Evolutionary conservation across 192 early-diverging fungal species (phyloP), one percentile per base, ranked within the genome.

Genomic region (Backusella tarrabulga): DNA sequence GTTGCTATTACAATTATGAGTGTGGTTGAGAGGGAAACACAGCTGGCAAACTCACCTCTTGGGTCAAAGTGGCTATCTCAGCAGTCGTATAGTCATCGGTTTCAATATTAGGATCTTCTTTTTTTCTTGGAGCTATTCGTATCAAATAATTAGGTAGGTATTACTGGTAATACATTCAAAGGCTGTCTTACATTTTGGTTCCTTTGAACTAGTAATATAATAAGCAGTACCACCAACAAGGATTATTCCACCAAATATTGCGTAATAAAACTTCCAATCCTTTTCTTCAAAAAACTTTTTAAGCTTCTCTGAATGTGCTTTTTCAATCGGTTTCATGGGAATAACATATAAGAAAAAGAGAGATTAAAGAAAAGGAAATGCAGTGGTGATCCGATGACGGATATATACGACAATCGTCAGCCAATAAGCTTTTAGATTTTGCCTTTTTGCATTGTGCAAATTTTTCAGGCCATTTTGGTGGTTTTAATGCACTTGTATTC

Each of bases 211-310:
- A 67, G 44, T 85, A 66, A 90, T 84, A 81, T 90, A 93, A 81
- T 93, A 94, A 35, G 90, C 72, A 54, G 90, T 71, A 54, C 90
- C 89, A 42, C 91, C 89, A 2, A 89, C 91, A 6, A 86, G 79
- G 23, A 89, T 80, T 32, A 87, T 72, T 23, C 90, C 90, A 60
- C 90, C 87, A 68, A 88, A 83, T 15, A 90, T 83, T 19, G 90
- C 89, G 15, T 89, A 85, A 68, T 90, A 93, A 72, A 94, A 93
- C 77, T 89, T 93, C 90, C 90, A 92, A 80, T 88, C 88, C 72
- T 86, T 87, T 71, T 87, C 85, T 81, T 85, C 82, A 73, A 90
- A 77, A 72, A 85, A 87, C 77, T 83, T 84, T 40, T 87, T 87
- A 29, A 90, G 71, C 19, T 75, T 78, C n/a, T 78, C 77, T 17